phyloP scores from a whole-genome alignment of 2,329 filamentous ascomycete species.

The Xylariaceae sp. region DNA sequence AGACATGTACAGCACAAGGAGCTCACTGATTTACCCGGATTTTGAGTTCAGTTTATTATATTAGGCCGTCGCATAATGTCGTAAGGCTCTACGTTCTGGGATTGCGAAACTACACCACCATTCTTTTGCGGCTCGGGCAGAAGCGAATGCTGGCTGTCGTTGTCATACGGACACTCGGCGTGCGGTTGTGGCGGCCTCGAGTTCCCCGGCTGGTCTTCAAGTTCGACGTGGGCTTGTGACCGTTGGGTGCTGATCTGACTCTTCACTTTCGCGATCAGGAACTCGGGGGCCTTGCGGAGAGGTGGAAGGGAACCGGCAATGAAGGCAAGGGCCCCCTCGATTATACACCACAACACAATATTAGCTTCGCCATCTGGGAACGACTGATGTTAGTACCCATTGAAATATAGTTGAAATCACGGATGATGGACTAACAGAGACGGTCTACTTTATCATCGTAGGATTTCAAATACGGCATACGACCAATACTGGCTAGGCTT shows the following conservation, averaged over 20 bases:
- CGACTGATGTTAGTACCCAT: not conserved
- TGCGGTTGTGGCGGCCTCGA: not conserved
- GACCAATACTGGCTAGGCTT: constrained; percentile 5
- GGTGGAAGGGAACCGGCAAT: constrained; percentile 10
- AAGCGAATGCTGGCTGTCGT: constrained; percentile 7
- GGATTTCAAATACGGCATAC: constrained; percentile 4
- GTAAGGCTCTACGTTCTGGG: not conserved
- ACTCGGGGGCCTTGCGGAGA: constrained; percentile 6
- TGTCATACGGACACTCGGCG: not conserved
- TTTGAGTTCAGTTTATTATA: not conserved
- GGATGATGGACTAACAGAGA: not conserved
- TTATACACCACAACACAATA: constrained; percentile 4
- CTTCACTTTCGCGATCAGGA: constrained; percentile 1
- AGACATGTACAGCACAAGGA: not conserved
- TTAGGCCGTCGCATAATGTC: not conserved
- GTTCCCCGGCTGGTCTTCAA: not conserved
- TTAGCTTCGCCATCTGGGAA: constrained; percentile 1
- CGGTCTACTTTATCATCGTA: constrained; percentile 5
- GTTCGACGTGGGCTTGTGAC: not conserved
- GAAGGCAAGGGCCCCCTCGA: constrained; percentile 7
- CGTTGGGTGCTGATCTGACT: not conserved
- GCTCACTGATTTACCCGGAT: not conserved
- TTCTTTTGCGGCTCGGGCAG: constrained; percentile 1
- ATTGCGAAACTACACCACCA: not conserved
- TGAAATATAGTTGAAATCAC: not conserved